A percentile compares a stretch with the other conserved stretches of the same genome.
Evolutionary conservation across 305 asterid species (phyloP).

Genomic region (Fraxinus greggii): DNA sequence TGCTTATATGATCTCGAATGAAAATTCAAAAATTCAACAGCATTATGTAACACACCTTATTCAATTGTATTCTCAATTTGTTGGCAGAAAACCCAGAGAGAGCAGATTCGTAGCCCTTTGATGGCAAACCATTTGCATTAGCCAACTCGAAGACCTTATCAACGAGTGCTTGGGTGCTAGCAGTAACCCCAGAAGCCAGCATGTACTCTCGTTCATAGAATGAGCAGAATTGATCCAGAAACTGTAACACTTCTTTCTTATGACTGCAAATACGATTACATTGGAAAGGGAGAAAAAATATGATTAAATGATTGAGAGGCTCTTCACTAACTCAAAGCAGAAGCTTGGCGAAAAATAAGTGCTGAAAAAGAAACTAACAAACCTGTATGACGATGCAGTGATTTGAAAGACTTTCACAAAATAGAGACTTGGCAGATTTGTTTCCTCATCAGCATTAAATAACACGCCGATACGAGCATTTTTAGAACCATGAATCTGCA

Average conservation of each 20-base stretch:
- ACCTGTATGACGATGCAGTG: conserved; percentile 81
- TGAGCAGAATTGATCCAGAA: conserved; percentile 82
- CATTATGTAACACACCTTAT: conserved; percentile 50
- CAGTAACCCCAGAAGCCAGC: conserved; percentile 44
- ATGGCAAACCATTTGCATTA: conserved; percentile 71
- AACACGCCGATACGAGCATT: conserved; percentile 78
- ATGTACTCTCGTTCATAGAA: conserved; percentile 63
- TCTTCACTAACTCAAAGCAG: not conserved
- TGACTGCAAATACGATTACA: conserved; percentile 53
- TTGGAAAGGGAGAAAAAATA: conserved; percentile 2
- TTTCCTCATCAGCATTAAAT: conserved; percentile 55
- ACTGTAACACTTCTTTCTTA: conserved; percentile 69
- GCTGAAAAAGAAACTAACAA: conserved; percentile 28
- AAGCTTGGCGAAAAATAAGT: conserved; percentile 13
- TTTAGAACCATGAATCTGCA: conserved; percentile 82
- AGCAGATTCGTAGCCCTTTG: conserved; percentile 60
- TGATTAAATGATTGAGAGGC: conserved; percentile 3
- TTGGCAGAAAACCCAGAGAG: conserved; percentile 60
- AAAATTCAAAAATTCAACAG: conserved; percentile 17
- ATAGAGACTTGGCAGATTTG: conserved; percentile 51
- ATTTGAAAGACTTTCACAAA: conserved; percentile 68
- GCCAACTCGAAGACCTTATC: conserved; percentile 77
- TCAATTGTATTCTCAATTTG: conserved; percentile 48
- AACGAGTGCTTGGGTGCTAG: conserved; percentile 50
- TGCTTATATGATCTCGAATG: conserved; percentile 3